Conservation (phyloP, 305 asterid genomes). For the Rubia peregrina region DNA sequence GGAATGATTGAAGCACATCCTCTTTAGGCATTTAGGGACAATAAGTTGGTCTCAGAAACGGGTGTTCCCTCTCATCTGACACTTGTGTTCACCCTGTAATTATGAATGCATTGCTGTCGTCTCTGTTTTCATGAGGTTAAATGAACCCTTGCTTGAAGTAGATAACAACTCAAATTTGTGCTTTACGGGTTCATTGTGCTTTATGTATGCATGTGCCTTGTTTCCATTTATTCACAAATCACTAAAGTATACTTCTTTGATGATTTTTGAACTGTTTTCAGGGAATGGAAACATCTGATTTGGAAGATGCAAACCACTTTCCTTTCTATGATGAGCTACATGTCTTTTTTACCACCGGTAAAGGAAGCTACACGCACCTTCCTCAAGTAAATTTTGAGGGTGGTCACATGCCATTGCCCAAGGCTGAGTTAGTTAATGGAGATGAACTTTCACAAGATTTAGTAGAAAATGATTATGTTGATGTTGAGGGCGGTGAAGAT, state of each 20-base stretch:
- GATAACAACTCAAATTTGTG: not conserved
- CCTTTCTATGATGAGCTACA: constrained; percentile 53
- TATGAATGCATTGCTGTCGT: not conserved
- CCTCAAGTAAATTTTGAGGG: constrained; percentile 23
- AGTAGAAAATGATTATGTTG: constrained; percentile 28
- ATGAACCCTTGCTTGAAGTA: not conserved
- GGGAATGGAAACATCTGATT: constrained; percentile 44
- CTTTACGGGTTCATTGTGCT: not conserved
- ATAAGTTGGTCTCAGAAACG: not conserved
- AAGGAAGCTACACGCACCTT: constrained; percentile 27
- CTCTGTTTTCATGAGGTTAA: not conserved
- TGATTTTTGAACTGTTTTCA: constrained; percentile 11
- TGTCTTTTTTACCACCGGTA: constrained; percentile 32
- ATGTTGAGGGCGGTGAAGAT: constrained; percentile 29
- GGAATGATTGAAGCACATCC: not conserved
- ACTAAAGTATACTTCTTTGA: not conserved
- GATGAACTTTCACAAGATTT: constrained; percentile 32
- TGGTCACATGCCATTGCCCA: constrained; percentile 24
- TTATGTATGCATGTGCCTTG: not conserved
- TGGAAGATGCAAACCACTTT: constrained; percentile 29
- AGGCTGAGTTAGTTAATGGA: constrained; percentile 20
- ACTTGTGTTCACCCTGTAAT: not conserved
- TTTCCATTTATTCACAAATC: not conserved
- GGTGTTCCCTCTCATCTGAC: not conserved
- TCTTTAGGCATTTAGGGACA: not conserved